Base-by-base conservation (phyloP, 192 early-diverging fungal genomes). In the Umbelopsis ramanniana region DNA sequence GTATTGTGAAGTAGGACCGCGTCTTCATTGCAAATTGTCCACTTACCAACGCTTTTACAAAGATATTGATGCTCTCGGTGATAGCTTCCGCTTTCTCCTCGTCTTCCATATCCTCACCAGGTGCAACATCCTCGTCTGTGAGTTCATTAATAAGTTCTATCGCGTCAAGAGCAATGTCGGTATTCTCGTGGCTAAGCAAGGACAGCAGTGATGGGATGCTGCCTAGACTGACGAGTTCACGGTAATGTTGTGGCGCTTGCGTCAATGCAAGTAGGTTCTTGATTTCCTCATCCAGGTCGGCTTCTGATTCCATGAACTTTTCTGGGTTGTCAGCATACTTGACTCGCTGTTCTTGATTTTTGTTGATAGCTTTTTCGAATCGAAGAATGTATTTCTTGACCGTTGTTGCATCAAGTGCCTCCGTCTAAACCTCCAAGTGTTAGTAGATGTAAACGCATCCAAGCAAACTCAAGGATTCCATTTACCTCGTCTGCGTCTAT, bases 261-360 rank as follows among this genome's bases (percentile, higher is more conserved):
- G 94, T 90, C 48, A 95, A 74, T 19, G 87, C 83, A 71, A 90
- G 77, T 55, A 99, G 77, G 35, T 79, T 82, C 69, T 95, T 92
- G 52, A 97, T 89, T 43, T 93, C 93, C 73, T 96, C 94, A 71
- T 96, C 96, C 37, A 99, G 82, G 74, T 97, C 96, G 11, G 93
- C 89, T 78, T 99, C 97, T 29, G 96, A 97, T 67, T 97, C 96
- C 74, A 97, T 93, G 80, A 98, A 98, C 57, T 86, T 85, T 72
- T 83, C 52, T 14, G 94, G 93, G 23, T 92, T 85, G 76, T 93
- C 85, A 0, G 89, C 76, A 77, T 93, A 91, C 74, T 91, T 90
- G 15, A 94, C 87, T 46, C 97, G 91, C 73, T 93, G 84, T 66
- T 94, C 89, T 66, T 94, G 90, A 82, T 99, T 99, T 60, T 90